These are phyloP conservation scores for Basipetospora chlamydospora DNA, from an alignment of 2,329 filamentous ascomycete genomes.

Conservation along the genomic window DNA sequence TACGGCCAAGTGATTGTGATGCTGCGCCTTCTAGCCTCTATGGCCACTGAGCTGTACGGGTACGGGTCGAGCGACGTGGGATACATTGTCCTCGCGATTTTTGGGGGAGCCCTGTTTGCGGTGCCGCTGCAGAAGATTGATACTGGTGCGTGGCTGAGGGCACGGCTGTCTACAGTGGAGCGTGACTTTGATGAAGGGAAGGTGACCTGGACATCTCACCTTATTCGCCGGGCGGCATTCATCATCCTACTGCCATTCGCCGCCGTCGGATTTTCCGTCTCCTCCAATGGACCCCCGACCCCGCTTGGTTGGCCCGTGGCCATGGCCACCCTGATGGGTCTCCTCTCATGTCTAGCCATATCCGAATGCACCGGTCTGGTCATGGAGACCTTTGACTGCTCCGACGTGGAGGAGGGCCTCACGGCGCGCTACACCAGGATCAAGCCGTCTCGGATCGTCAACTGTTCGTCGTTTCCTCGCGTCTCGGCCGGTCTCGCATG, in stretches of 20 bases:
- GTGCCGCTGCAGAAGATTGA: not conserved
- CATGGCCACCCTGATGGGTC: constrained; percentile 52
- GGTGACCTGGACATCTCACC: constrained; percentile 13
- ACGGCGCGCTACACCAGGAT: not conserved
- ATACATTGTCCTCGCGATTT: not conserved
- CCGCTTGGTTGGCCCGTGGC: constrained; percentile 49
- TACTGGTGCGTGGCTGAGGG: too few species aligned
- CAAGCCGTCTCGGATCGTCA: constrained; percentile 31
- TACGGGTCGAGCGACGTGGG: not conserved
- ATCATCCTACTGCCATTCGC: constrained; percentile 51
- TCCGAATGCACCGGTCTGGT: constrained; percentile 63
- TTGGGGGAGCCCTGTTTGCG: not conserved
- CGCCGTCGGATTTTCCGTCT: constrained; percentile 51
- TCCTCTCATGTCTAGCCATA: constrained; percentile 57
- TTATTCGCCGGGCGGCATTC: constrained; percentile 43
- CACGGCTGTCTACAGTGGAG: too few species aligned
- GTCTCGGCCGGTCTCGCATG: constrained; percentile 57
- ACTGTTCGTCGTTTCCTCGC: constrained; percentile 63
- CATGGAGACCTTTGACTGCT: constrained; percentile 74
- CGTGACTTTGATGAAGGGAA: not conserved
- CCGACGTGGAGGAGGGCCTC: constrained; percentile 55
- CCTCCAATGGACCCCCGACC: constrained; percentile 46
- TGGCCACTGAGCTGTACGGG: constrained; percentile 54
- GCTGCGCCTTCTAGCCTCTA: constrained; percentile 55
- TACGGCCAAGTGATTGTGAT: constrained; percentile 63